These are phyloP conservation scores for Mycocentrospora acerina DNA, from an alignment of 2,329 filamentous ascomycete genomes.

Conservation along the genomic window DNA sequence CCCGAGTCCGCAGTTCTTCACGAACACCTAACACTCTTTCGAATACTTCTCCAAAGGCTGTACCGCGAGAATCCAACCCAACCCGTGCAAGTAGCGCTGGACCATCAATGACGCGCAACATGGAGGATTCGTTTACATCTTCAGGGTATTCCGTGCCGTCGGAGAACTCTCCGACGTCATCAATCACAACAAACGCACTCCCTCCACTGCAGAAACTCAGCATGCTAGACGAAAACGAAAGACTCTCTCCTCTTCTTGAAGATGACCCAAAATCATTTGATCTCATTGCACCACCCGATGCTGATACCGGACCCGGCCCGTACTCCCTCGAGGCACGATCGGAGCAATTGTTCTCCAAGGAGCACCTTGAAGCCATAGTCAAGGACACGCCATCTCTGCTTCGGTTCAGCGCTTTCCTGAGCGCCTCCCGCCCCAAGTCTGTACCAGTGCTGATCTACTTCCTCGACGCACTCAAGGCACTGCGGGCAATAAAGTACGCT, in stretches of 20 bases:
- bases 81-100: slow-evolving; percentile 19
- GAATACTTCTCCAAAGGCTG: slow-evolving; percentile 6
- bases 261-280: slow-evolving; percentile 58
- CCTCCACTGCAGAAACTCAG: slow-evolving; percentile 49
- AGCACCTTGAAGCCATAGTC: slow-evolving; percentile 68
- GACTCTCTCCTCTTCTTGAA: slow-evolving; percentile 52
- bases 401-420: slow-evolving; percentile 68
- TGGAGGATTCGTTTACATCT: slow-evolving; percentile 40
- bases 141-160: too few relatives aligned
- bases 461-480: slow-evolving; percentile 68
- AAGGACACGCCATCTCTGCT: slow-evolving; percentile 62
- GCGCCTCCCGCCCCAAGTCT: slow-evolving; percentile 60
- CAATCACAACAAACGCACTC: slow-evolving; percentile 35
- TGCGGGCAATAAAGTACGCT: slow-evolving; percentile 69
- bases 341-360: slow-evolving; percentile 64
- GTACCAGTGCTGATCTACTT: slow-evolving; percentile 70
- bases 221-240: slow-evolving; percentile 44
- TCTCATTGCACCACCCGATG: slow-evolving; percentile 45
- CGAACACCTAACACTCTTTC: neutral
- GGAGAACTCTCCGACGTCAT: slow-evolving; percentile 36
- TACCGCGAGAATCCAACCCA: slow-evolving; percentile 8
- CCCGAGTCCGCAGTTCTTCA: neutral
- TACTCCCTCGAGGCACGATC: slow-evolving; percentile 66
- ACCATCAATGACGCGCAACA: slow-evolving; percentile 31
- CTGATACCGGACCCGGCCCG: slow-evolving; percentile 25